Evolutionary conservation across 2,329 filamentous ascomycete species (phyloP).

Genomic region (Exophiala phaeomuriformis): DNA sequence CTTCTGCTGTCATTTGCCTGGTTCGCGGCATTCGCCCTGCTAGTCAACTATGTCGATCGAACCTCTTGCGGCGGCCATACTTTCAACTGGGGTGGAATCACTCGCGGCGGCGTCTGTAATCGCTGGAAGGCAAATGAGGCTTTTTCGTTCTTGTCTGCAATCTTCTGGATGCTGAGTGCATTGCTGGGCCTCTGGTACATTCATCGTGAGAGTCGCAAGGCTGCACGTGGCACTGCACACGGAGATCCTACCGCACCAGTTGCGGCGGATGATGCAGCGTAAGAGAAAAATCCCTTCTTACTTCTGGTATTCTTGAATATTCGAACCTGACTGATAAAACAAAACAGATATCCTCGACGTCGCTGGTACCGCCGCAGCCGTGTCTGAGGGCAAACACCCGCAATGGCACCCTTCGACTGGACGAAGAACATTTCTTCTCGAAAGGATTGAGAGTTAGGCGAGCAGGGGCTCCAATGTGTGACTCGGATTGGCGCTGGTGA

Average conservation of each 20-base stretch:
- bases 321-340: conserved; percentile 2
- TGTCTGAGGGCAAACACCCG: conserved; percentile 3
- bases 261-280: conserved; percentile 5
- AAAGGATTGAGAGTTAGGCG: too few relatives aligned
- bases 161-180: conserved; percentile 62
- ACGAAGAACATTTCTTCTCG: too few relatives aligned
- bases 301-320: not conserved
- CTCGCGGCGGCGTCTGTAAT: conserved; percentile 49
- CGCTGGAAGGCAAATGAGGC: conserved; percentile 65
- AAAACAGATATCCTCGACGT: conserved; percentile 11
- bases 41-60: conserved; percentile 50
- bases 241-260: too few relatives aligned
- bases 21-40: conserved; percentile 62
- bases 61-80: conserved; percentile 31
- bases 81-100: conserved; percentile 55
- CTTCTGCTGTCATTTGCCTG: conserved; percentile 61
- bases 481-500: too few relatives aligned
- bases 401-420: too few relatives aligned
- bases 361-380: conserved; percentile 16
- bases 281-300: not conserved
- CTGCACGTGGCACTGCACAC: not conserved
- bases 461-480: too few relatives aligned
- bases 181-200: conserved; percentile 40
- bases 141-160: conserved; percentile 63
- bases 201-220: conserved; percentile 21